These are phyloP conservation scores for Tuber melanosporum DNA, from an alignment of 495 filamentous ascomycete species.

Conservation along the genomic window DNA sequence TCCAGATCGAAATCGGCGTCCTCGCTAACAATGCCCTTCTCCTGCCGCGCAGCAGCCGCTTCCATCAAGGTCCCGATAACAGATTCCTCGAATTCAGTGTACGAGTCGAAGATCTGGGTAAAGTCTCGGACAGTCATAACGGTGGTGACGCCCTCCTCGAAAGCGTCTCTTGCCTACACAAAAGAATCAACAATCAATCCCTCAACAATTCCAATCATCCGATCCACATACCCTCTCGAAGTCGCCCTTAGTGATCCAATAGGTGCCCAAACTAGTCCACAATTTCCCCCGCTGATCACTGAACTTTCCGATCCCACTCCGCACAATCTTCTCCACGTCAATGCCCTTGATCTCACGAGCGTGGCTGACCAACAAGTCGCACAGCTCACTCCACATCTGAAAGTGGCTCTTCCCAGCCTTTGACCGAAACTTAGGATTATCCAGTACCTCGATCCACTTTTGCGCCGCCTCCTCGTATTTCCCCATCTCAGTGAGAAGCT, in stretches of 20 bases:
- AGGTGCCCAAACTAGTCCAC: constrained; percentile 94
- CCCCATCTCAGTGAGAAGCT: constrained; percentile 71
- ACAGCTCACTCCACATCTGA: constrained; percentile 96
- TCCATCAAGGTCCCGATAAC: constrained; percentile 90
- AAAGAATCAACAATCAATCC: constrained; percentile 16
- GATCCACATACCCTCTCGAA: constrained; percentile 58
- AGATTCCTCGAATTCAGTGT: constrained; percentile 94
- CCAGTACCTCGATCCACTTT: constrained; percentile 87
- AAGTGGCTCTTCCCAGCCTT: constrained; percentile 92
- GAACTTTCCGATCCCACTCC: constrained; percentile 88
- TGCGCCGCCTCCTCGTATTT: constrained; percentile 88
- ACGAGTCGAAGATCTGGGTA: constrained; percentile 91
- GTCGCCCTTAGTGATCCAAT: constrained; percentile 88
- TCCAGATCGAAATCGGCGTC: constrained; percentile 93
- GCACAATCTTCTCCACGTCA: constrained; percentile 87
- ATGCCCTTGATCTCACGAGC: constrained; percentile 83
- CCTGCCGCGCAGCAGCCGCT: constrained; percentile 68
- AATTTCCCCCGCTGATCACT: constrained; percentile 90
- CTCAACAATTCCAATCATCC: background rate
- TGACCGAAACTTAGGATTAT: constrained; percentile 85
- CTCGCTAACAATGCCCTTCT: constrained; percentile 73
- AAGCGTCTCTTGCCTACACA: constrained; percentile 71
- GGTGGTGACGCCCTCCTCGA: constrained; percentile 94
- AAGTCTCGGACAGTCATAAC: constrained; percentile 99
- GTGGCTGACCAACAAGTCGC: constrained; percentile 89